These are phyloP conservation scores for Coemansia reversa DNA, from an alignment of 192 early-diverging fungal genomes.

Conservation along the genomic window DNA sequence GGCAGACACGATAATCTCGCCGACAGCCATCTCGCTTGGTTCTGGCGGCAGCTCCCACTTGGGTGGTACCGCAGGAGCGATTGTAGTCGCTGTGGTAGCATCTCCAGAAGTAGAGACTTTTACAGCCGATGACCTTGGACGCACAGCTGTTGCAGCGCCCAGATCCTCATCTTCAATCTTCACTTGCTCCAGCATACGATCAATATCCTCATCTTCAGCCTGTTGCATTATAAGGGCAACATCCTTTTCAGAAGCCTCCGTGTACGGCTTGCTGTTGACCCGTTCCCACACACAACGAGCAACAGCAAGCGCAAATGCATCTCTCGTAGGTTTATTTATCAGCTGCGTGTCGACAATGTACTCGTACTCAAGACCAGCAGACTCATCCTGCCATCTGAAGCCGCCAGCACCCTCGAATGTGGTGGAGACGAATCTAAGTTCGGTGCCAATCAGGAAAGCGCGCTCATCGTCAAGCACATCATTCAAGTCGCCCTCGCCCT, in stretches of 20 bases:
- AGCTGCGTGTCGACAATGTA: slow-evolving; percentile 27
- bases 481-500: slow-evolving; percentile 68
- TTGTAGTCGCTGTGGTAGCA: slow-evolving; percentile 3
- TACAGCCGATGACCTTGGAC: slow-evolving; percentile 8
- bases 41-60: slow-evolving; percentile 30
- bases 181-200: slow-evolving; percentile 33
- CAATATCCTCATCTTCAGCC: slow-evolving; percentile 44
- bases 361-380: slow-evolving; percentile 17
- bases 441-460: slow-evolving; percentile 66
- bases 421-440: slow-evolving; percentile 26
- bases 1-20: slow-evolving; percentile 53
- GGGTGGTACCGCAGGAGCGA: slow-evolving; percentile 3
- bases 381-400: slow-evolving; percentile 38
- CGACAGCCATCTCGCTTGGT: slow-evolving; percentile 36
- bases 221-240: slow-evolving; percentile 22
- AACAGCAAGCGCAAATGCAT: slow-evolving; percentile 40
- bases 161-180: slow-evolving; percentile 34
- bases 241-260: slow-evolving; percentile 29
- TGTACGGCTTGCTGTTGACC: slow-evolving; percentile 22
- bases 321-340: slow-evolving; percentile 15
- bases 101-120: background rate
- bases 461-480: slow-evolving; percentile 65
- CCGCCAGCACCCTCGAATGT: slow-evolving; percentile 28
- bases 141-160: slow-evolving; percentile 11
- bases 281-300: slow-evolving; percentile 49